A percentile compares a stretch with the other conserved stretches of the same genome.
phyloP scores from a whole-genome alignment of 2,329 filamentous ascomycete species.

The Didymella pomorum region DNA sequence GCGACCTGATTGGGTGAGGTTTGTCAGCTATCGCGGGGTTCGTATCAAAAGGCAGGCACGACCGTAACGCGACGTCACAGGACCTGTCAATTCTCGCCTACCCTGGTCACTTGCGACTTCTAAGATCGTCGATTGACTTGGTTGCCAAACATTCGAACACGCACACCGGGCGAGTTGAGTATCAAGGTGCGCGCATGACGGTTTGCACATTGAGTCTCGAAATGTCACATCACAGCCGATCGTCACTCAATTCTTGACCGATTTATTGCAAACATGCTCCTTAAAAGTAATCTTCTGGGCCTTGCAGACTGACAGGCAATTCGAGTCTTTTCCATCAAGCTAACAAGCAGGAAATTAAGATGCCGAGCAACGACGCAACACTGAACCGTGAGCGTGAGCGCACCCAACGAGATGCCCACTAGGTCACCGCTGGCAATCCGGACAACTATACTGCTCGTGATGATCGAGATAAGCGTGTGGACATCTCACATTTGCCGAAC shows the following conservation, averaged over 20 bases:
- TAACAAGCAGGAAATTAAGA: not conserved
- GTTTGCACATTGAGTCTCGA: not conserved
- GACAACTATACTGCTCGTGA: not conserved
- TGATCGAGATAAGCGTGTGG: not conserved
- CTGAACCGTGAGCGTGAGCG: not conserved
- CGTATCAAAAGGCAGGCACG: not conserved
- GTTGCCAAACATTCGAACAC: not conserved
- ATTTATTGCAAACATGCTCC: too few species aligned
- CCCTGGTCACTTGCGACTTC: not conserved
- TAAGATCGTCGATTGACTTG: not conserved
- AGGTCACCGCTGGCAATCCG: not conserved
- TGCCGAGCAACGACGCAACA: not conserved
- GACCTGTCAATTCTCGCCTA: not conserved
- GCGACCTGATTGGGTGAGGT: slow-evolving; percentile 12
- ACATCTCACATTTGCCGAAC: not conserved
- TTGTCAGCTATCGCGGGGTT: slow-evolving; percentile 32
- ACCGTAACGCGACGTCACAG: slow-evolving; percentile 20
- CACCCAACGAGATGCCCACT: not conserved
- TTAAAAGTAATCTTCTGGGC: not conserved
- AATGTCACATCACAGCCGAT: not conserved
- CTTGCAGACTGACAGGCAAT: not conserved
- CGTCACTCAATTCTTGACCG: not conserved
- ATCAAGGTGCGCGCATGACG: not conserved
- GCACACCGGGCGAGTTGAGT: not conserved
- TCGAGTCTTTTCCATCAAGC: not conserved